Evolutionary conservation across 2,329 filamentous ascomycete species (phyloP).

Genomic region (Emergomyces africanus): DNA sequence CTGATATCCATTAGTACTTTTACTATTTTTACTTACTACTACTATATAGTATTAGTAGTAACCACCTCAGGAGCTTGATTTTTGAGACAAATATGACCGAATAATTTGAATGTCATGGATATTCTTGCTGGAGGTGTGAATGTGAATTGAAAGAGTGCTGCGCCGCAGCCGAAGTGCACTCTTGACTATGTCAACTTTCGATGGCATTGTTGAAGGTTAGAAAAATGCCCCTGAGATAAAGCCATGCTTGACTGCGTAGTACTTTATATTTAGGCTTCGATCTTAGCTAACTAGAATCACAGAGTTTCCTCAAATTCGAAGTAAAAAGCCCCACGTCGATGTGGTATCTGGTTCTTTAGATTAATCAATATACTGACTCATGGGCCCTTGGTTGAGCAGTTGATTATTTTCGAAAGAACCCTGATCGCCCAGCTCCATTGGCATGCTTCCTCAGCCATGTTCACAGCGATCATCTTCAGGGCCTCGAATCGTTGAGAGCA

Average conservation of each 20-base stretch:
- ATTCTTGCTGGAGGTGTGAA: neutral
- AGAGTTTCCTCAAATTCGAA: conserved; percentile 13
- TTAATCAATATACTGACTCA: neutral
- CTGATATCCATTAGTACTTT: too few relatives aligned
- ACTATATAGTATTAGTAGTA: too few relatives aligned
- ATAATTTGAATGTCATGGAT: neutral
- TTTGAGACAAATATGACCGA: neutral
- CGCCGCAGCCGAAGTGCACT: neutral
- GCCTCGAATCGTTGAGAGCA: conserved; percentile 61
- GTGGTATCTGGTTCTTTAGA: neutral
- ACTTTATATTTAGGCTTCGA: neutral
- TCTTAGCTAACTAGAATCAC: neutral
- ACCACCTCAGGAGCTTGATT: neutral
- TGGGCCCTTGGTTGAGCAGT: conserved; percentile 37
- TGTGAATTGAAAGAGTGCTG: neutral
- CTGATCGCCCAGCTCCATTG: conserved; percentile 47
- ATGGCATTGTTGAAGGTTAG: conserved; percentile 20
- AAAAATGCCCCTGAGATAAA: neutral
- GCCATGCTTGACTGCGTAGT: neutral
- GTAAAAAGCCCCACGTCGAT: conserved; percentile 2
- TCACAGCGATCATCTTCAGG: conserved; percentile 77
- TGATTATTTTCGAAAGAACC: conserved; percentile 61
- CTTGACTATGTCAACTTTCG: conserved; percentile 21
- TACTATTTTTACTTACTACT: too few relatives aligned
- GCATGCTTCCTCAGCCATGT: conserved; percentile 88